Conservation (phyloP, 2,329 filamentous ascomycete species). For the Diaporthe aspalathi region DNA sequence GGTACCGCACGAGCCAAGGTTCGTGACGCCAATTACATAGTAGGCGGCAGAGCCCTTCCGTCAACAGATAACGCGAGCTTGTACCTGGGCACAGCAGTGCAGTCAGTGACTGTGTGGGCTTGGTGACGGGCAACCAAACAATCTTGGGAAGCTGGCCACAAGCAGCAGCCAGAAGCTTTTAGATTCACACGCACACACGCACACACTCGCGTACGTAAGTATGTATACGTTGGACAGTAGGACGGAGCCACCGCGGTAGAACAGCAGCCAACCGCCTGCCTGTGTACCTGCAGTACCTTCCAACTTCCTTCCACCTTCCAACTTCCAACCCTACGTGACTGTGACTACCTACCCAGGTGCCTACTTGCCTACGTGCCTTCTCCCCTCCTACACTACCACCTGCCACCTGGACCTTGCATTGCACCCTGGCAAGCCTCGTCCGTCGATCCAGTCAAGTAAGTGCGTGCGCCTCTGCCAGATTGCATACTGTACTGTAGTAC, state of each 20-base stretch:
- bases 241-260: background rate
- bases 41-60: background rate
- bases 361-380: too few relatives aligned
- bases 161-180: background rate
- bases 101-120: slow-evolving; percentile 5
- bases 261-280: slow-evolving; percentile 6
- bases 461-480: slow-evolving; percentile 13
- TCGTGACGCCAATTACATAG: slow-evolving; percentile 19
- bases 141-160: background rate
- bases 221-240: too few relatives aligned
- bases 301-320: background rate
- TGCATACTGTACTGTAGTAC: background rate
- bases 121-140: background rate
- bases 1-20: slow-evolving; percentile 30
- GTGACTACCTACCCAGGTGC: too few relatives aligned
- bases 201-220: background rate
- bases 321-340: background rate
- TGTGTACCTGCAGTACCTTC: slow-evolving; percentile 15
- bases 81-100: slow-evolving; percentile 23
- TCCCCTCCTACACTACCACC: background rate
- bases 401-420: background rate
- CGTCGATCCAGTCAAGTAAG: slow-evolving; percentile 29
- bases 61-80: slow-evolving; percentile 30
- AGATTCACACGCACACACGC: too few relatives aligned
- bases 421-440: slow-evolving; percentile 26